Evolutionary conservation across 495 filamentous ascomycete species (phyloP).

Genomic region (Chaetomium fimeti): DNA sequence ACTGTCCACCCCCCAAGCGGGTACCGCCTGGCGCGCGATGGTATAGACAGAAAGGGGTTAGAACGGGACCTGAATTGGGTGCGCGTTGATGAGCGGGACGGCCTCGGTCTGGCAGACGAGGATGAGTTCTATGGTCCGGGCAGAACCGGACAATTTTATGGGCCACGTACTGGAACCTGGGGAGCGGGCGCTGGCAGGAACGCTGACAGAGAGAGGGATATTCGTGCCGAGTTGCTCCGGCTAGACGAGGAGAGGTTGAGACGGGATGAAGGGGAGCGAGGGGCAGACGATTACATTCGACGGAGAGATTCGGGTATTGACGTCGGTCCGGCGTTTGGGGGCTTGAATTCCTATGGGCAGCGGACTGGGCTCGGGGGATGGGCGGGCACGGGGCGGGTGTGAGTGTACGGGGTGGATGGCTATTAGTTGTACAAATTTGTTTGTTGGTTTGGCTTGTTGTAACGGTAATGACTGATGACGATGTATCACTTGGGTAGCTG

Average conservation of each 20-base stretch:
- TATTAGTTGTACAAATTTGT: too few relatives aligned
- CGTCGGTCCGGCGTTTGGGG: conserved; percentile 1
- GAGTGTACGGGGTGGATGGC: not conserved
- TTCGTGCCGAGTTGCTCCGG: not conserved
- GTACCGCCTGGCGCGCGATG: not conserved
- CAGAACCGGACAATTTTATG: not conserved
- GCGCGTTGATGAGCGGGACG: not conserved
- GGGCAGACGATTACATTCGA: not conserved
- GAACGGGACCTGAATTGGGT: conserved; percentile 6
- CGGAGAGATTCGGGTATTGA: conserved; percentile 16
- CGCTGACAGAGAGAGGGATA: not conserved
- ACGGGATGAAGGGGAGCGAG: conserved; percentile 10
- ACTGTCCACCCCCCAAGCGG: not conserved
- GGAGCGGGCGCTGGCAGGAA: not conserved
- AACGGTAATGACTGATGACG: conserved; percentile 10
- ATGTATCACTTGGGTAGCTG: not conserved
- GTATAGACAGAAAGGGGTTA: conserved; percentile 2
- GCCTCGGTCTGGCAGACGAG: not conserved
- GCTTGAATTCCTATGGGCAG: conserved; percentile 8
- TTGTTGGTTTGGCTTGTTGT: not conserved
- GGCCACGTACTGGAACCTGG: not conserved
- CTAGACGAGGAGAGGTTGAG: not conserved
- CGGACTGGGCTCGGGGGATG: not conserved
- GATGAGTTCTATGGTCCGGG: too few relatives aligned
- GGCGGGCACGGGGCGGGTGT: not conserved